Evolutionary conservation across 306 rosid genomes (phyloP).

Genomic region (Leucaena leucocephala): DNA sequence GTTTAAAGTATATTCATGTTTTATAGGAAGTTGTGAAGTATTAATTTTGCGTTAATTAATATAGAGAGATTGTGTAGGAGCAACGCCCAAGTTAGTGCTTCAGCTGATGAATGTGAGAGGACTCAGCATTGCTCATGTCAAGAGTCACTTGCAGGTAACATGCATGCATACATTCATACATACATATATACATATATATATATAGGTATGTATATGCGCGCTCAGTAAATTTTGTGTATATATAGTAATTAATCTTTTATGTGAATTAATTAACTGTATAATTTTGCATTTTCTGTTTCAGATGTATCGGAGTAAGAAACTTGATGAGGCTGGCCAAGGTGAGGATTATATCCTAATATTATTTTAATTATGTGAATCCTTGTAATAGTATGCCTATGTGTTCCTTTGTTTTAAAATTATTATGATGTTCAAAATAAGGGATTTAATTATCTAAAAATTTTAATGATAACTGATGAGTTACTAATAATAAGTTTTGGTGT

Average conservation of each 20-base stretch:
- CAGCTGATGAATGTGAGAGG: conserved; percentile 82
- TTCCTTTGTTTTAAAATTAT: background rate
- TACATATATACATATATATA: too few relatives aligned
- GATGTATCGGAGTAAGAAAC: conserved; percentile 86
- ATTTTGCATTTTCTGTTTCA: conserved; percentile 19
- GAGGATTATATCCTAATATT: background rate
- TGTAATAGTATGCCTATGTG: background rate
- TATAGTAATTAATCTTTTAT: background rate
- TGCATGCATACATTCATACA: background rate
- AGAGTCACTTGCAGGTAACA: conserved; percentile 77
- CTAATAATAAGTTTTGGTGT: too few relatives aligned
- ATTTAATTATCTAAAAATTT: too few relatives aligned
- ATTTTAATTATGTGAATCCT: background rate
- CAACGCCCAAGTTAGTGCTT: conserved; percentile 74
- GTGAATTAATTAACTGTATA: background rate
- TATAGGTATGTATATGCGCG: too few relatives aligned
- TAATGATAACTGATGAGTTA: too few relatives aligned
- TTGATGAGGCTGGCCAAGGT: conserved; percentile 75
- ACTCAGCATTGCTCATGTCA: conserved; percentile 75
- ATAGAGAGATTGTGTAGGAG: conserved; percentile 47
- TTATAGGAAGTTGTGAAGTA: background rate
- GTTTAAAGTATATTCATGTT: background rate
- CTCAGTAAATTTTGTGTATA: background rate
- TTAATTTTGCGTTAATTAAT: background rate
- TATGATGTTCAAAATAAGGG: too few relatives aligned